Evolutionary conservation across 106 monocot genomes (phyloP).

Genomic region (Posidonia australis): DNA sequence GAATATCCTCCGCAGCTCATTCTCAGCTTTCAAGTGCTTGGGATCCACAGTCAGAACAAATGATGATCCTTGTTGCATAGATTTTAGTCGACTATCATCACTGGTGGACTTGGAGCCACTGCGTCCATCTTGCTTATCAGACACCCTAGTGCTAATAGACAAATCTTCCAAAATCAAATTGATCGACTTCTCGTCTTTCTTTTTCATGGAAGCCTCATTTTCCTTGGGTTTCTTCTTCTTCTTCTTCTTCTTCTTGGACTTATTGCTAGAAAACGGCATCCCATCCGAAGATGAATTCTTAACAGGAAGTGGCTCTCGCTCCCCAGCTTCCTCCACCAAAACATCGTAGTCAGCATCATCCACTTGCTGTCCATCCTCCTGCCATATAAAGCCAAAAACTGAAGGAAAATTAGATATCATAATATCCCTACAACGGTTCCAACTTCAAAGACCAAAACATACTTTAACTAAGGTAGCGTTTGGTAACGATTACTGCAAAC

Average conservation of each 20-base stretch:
- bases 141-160: conserved; percentile 31
- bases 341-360: conserved; percentile 13
- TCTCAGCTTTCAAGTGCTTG: conserved; percentile 84
- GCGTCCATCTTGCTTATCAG: conserved; percentile 2
- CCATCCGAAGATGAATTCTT: conserved; percentile 12
- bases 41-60: conserved; percentile 59
- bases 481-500: too few species aligned
- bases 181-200: conserved; percentile 33
- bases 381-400: conserved; percentile 2
- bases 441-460: background rate
- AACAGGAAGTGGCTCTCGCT: conserved; percentile 2
- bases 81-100: conserved; percentile 11
- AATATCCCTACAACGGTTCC: background rate
- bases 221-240: conserved; percentile 53
- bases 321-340: conserved; percentile 9
- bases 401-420: background rate
- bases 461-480: too few species aligned
- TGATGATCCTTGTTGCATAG: conserved; percentile 14
- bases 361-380: conserved; percentile 54
- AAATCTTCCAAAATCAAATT: conserved; percentile 64
- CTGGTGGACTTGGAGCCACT: conserved; percentile 4
- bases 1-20: conserved; percentile 87
- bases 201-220: conserved; percentile 1
- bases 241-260: conserved; percentile 95
- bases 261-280: conserved; percentile 22